Evolutionary conservation across 306 rosid genomes (phyloP), one percentile per base, ranked within the genome.

Genomic region (Hippophae rhamnoides): DNA sequence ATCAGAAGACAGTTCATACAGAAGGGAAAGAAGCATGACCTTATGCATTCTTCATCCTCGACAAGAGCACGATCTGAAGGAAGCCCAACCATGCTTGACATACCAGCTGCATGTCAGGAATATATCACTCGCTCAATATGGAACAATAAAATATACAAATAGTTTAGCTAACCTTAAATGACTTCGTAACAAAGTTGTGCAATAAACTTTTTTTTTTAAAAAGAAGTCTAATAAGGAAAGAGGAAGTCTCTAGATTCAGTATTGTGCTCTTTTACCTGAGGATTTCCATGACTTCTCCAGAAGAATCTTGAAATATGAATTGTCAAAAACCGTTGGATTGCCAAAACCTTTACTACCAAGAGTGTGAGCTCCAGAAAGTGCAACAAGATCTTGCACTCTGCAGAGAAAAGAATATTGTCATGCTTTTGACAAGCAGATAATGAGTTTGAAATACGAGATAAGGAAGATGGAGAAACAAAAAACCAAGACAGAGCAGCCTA

Each of bases 321-420:
- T 85, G 69, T 92, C 99, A 74, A 92, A 92, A 56, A 84, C 76
- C 47, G 66, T 69, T 41, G 99, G 87, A 63, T 73, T 79, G 77
- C 96, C 96, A 61, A 92, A 92, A 67, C 93, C 99, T 83, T 88
- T 92, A 63, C 77, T 82, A 66, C 99, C 99, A 61, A 88, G 65
- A 45, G 99, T 92, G 73, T 92, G 96, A 60, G 96, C 99, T 77
- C 96, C 99, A 44, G 96, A 85, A 44, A 92, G 83, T 63, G 94
- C 99, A 60, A 88, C 95, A 41, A 92, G 90, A 63, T 92, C 95
- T 56, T 77, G 86, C 47, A 93, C 82, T 77, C 99, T 92, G 80
- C 66, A 65, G 70, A 72, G 57, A 67, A 61, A 70, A 72, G 56
- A 58, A 55, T 57, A 64, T 31, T 31, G 58, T 66, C 59, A 67